A percentile compares a stretch with the other conserved stretches of the same genome.
Evolutionary conservation across 1,139 yeast species (phyloP).

Genomic region (Yamadazyma aaseri): DNA sequence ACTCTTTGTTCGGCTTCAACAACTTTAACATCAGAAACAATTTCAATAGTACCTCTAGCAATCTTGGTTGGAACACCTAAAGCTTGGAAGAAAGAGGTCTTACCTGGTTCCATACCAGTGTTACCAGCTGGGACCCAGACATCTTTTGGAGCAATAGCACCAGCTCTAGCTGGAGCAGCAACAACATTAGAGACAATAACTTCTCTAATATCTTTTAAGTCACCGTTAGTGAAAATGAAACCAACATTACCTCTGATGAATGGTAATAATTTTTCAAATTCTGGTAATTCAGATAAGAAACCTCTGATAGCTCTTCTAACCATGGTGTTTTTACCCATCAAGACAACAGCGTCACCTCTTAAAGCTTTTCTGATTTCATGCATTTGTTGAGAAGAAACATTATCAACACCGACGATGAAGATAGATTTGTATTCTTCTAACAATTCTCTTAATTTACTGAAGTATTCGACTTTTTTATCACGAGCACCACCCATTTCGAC

Average conservation of each 20-base stretch:
- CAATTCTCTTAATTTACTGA: constrained; percentile 90
- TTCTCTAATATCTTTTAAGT: constrained; percentile 91
- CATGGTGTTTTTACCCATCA: constrained; percentile 99
- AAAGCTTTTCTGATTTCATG: constrained; percentile 98
- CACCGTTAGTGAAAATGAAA: constrained; percentile 97
- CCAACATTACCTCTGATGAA: constrained; percentile 97
- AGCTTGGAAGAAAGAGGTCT: constrained; percentile 99
- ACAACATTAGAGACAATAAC: constrained; percentile 86
- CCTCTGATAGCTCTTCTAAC: constrained; percentile 99
- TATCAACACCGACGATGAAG: constrained; percentile 99
- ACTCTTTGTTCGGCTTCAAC: constrained; percentile 83
- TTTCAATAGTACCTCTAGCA: constrained; percentile 99
- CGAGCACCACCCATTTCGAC: constrained; percentile 99
- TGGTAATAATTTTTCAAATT: constrained; percentile 92
- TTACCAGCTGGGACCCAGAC: constrained; percentile 98
- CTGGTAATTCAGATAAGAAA: constrained; percentile 91
- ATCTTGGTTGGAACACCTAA: constrained; percentile 99
- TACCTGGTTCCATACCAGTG: constrained; percentile 99
- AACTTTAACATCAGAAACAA: constrained; percentile 95
- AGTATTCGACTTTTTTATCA: constrained; percentile 96
- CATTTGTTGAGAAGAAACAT: constrained; percentile 99
- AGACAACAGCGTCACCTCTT: constrained; percentile 91
- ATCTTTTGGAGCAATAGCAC: constrained; percentile 98
- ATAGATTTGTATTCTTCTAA: constrained; percentile 96
- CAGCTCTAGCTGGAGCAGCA: constrained; percentile 99